Evolutionary conservation across 169 alveolate species (phyloP).

Genomic region (Eimeria falciformis): DNA sequence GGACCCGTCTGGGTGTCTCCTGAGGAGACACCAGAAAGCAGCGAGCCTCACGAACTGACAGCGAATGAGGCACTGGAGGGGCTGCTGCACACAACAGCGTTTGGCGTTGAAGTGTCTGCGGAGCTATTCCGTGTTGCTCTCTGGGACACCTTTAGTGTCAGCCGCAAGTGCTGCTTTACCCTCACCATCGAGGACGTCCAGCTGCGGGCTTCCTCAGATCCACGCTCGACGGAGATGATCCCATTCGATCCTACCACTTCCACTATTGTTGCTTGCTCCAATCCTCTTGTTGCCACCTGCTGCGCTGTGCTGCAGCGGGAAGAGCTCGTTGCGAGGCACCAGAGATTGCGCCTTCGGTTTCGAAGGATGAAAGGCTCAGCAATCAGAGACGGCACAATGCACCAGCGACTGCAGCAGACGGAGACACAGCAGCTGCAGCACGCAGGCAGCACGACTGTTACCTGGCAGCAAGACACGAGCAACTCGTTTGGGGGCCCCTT

Average conservation of each 20-base stretch:
- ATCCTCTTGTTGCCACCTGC: conserved; percentile 38
- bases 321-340: conserved; percentile 22
- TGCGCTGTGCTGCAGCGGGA: conserved; percentile 44
- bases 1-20: neutral
- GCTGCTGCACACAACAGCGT: conserved; percentile 46
- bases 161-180: conserved; percentile 54
- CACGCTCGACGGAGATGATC: conserved; percentile 34
- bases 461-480: neutral
- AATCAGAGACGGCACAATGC: neutral
- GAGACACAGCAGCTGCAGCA: conserved; percentile 26
- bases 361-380: neutral
- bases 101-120: conserved; percentile 26
- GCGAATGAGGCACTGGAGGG: conserved; percentile 5
- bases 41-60: neutral
- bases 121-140: conserved; percentile 46
- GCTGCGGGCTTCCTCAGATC: conserved; percentile 40
- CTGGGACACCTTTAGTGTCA: conserved; percentile 67
- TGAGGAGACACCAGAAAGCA: neutral
- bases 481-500: neutral
- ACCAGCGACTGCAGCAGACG: neutral
- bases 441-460: neutral
- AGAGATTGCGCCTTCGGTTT: neutral
- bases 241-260: neutral
- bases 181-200: conserved; percentile 47
- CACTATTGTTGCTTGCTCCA: conserved; percentile 19